Evolutionary conservation across 306 rosid genomes (phyloP), one percentile per base, ranked within the genome.

Genomic region (Erythrophleum fordii): DNA sequence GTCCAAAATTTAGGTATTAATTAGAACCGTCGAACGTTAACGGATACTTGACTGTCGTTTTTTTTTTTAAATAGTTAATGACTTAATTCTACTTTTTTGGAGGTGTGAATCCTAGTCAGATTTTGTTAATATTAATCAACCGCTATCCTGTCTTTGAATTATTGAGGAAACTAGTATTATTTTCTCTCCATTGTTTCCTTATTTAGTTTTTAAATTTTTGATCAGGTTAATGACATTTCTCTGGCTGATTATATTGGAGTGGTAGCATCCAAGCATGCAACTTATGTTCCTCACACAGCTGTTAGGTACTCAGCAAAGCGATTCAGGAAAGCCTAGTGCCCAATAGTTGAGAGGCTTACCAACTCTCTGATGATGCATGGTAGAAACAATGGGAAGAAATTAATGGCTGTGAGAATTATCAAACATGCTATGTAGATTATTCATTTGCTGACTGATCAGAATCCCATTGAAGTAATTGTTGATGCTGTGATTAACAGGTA

Each of bases 321-420:
- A 10, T 90, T 90, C 78, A 80, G 93, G 59, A 90, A 90, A 31
- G 93, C 93, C 0, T 90, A 90, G 76, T 90, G 93, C 60, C 91
- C 93, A 16, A 88, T 90, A 22, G 80, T 90, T 29, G 93, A 90
- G 90, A 88, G 93, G 60, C 90, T 90, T 72, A 90, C 93, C 0
- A 90, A 90, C 79, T 90, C 91, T 1, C 87, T 90, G 42, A 90
- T 90, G 91, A 90, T 90, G 93, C 91, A 90, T 8, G 93, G 93
- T 0, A 82, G 93, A 51, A 90, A 90, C 85, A 88, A 90, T 0
- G 93, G 90, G 34, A 90, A 90, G 89, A 90, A 90, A 56, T 79
- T 90, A 5, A 75, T 84, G 91, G 93, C 93, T 2, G 93, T 88
- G 41, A 82, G 86, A 75, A 88, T 90, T 26, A 45, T 90, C 41